Evolutionary conservation across 345 rosid species (phyloP), one percentile per base, ranked within the genome.

Genomic region (Salix exigua): DNA sequence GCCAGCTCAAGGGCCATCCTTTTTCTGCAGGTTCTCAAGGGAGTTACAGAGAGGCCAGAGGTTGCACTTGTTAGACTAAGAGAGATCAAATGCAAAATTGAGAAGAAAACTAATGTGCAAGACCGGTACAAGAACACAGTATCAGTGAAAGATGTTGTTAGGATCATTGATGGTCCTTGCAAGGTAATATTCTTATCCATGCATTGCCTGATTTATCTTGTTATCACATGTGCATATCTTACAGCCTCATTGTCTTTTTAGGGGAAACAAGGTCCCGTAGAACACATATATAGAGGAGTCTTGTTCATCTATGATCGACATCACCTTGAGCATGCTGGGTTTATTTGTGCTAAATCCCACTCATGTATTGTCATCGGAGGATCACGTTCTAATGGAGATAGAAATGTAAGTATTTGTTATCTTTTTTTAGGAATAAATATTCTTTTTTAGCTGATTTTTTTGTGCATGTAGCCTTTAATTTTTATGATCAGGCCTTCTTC

Each of bases 291-390:
- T 65, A 91, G 85, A 80, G 93, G 91, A 69, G 81, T 93, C 62
- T 73, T 96, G 75, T 96, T 96, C 66, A 81, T 96, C 55, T 84
- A 86, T 81, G 99, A 96, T 78, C 92, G 97, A 13, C 97, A 90
- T 85, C 98, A 93, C 80, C 91, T 93, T 70, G 99, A 96, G 86
- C 99, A 96, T 89, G 97, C 97, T 28, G 98, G 99, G 51, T 96
- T 89, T 81, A 92, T 93, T 48, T 96, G 99, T 75, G 93, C 90
- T 74, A 96, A 92, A 83, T 75, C 95, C 46, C 88, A 82, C 78
- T 86, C 91, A 28, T 93, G 97, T 76, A 38, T 75, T 82, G 82
- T 96, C 74, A 94, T 96, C 33, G 98, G 99, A 79, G 99, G 96
- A 70, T 88, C 94, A 78, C 91, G 89, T 74, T 63, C 89, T 79